Evolutionary conservation across 129 eudicot species (phyloP).

Genomic region (Lactuca sativa): DNA sequence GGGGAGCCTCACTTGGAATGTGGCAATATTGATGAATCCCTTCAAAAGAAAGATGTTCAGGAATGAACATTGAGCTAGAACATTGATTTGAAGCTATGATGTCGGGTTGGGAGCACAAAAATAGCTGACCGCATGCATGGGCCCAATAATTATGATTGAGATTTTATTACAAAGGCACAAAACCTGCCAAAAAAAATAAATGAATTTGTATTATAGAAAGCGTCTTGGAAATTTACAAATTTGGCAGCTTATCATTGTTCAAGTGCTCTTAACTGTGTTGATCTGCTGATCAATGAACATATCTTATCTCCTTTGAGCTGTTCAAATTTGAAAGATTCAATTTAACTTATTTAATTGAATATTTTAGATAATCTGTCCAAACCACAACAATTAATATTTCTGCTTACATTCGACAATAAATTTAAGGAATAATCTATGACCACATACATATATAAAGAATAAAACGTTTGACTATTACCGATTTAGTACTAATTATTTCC

Average conservation of each 20-base stretch:
- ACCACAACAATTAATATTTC: too few species aligned
- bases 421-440: too few species aligned
- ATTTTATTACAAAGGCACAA: not conserved
- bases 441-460: too few species aligned
- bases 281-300: not conserved
- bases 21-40: conserved; percentile 86
- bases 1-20: conserved; percentile 92
- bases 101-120: not conserved
- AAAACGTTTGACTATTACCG: too few species aligned
- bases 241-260: not conserved
- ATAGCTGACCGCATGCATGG: conserved; percentile 24
- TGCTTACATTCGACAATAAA: too few species aligned
- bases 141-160: conserved; percentile 22
- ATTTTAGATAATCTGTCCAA: too few species aligned
- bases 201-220: too few species aligned
- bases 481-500: too few species aligned
- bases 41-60: conserved; percentile 55
- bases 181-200: not conserved
- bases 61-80: too few species aligned
- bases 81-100: not conserved
- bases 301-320: not conserved
- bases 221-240: not conserved
- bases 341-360: too few species aligned
- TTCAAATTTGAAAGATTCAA: not conserved
- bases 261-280: not conserved